phyloP scores from a whole-genome alignment of 495 filamentous ascomycete genomes.

The Eremomyces bilateralis region DNA sequence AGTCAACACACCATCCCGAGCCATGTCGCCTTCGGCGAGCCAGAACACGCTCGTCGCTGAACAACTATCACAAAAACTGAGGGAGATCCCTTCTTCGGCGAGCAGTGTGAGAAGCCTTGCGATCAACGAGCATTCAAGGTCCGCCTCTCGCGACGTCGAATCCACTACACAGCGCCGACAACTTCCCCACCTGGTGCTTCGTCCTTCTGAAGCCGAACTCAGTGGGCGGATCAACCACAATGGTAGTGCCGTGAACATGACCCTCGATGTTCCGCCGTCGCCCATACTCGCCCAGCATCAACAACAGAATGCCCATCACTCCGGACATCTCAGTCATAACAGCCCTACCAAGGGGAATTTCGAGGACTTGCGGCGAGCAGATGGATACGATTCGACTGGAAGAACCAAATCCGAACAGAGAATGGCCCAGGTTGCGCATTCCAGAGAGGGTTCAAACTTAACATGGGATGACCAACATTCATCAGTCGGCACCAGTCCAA shows the following conservation, averaged over 20 bases:
- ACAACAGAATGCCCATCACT: no score
- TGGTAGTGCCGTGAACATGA: constrained; percentile 11
- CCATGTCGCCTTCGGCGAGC: constrained; percentile 5
- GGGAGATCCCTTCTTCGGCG: constrained; percentile 2
- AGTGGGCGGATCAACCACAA: constrained; percentile 11
- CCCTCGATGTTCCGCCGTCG: constrained; percentile 9
- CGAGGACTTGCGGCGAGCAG: no score
- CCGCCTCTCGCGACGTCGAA: no score
- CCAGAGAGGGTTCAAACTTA: no score
- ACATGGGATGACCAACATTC: no score
- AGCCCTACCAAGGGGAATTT: no score
- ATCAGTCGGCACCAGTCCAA: no score
- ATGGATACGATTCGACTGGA: no score
- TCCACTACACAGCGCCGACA: background rate
- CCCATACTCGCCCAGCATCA: no score
- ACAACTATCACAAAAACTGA: constrained; percentile 3
- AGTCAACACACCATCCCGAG: constrained; percentile 1
- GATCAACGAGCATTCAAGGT: constrained; percentile 4
- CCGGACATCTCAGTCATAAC: no score
- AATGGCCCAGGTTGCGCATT: no score
- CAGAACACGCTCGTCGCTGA: constrained; percentile 7
- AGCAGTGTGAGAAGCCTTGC: constrained; percentile 10
- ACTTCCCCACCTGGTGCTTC: constrained; percentile 4
- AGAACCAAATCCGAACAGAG: no score
- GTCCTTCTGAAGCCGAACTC: constrained; percentile 11